These are phyloP conservation scores for Metschnikowia baotianmanensis DNA, from an alignment of 805 yeast species.

Conservation along the genomic window DNA sequence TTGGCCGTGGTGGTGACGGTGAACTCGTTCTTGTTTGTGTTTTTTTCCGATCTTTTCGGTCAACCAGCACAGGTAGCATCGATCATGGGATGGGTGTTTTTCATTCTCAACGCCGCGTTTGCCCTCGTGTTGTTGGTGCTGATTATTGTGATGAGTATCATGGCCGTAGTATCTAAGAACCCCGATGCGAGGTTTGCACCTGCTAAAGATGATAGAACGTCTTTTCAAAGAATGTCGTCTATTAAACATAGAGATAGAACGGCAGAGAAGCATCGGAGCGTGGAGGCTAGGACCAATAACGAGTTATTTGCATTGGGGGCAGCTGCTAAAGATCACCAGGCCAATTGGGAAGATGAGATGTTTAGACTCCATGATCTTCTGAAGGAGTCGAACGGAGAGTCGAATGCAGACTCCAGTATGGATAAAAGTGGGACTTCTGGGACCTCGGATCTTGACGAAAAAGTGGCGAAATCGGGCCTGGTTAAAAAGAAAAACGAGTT, in stretches of 20 bases:
- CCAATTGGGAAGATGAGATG: slow-evolving; percentile 70
- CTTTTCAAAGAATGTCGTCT: slow-evolving; percentile 62
- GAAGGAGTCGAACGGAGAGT: slow-evolving; percentile 8
- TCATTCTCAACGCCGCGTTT: slow-evolving; percentile 85
- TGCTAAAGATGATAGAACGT: slow-evolving; percentile 87
- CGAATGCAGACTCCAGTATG: slow-evolving; percentile 3
- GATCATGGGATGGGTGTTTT: slow-evolving; percentile 90
- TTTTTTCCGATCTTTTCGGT: slow-evolving; percentile 80
- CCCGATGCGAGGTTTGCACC: slow-evolving; percentile 89
- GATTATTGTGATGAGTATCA: slow-evolving; percentile 63
- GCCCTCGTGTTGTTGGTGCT: slow-evolving; percentile 69
- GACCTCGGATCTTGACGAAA: slow-evolving; percentile 5
- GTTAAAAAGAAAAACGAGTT: too few species aligned
- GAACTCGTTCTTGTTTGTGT: slow-evolving; percentile 81
- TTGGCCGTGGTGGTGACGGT: slow-evolving; percentile 70
- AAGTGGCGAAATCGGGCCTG: not conserved
- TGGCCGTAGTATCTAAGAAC: slow-evolving; percentile 70
- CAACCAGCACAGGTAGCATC: slow-evolving; percentile 78
- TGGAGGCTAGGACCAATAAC: slow-evolving; percentile 13
- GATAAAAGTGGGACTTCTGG: not conserved
- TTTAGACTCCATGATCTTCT: slow-evolving; percentile 40
- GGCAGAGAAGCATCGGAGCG: slow-evolving; percentile 10
- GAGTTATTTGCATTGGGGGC: slow-evolving; percentile 22
- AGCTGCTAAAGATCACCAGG: slow-evolving; percentile 53
- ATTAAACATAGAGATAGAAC: slow-evolving; percentile 43